Base-by-base conservation (phyloP, 108 stramenopile genomes). In the Licmophora abbreviata region DNA sequence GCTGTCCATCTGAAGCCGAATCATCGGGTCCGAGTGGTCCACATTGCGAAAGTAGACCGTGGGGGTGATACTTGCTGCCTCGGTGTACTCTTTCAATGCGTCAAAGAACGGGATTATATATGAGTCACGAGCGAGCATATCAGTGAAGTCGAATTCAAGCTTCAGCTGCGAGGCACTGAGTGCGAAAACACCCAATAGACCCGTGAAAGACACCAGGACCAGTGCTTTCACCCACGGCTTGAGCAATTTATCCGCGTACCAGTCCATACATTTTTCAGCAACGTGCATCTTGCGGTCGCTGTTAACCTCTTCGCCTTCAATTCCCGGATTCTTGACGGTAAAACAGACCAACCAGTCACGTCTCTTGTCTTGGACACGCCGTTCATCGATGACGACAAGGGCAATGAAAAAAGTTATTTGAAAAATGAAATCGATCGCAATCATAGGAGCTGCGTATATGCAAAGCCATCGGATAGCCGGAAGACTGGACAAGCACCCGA, bases 341-440 rank as follows among this genome's bases (percentile, higher is more conserved):
- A 69, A 27, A 37, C 68, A 69, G 18, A 47, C 23, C 22, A 30
- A 62, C 27, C 68, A 69, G 48, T 63, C 68, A 3, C 59, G 52
- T 4, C 60, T 45, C 1, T 43, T 48, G 17, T 41, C 53, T 26
- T 29, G 14, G 11, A 60, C 29, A 6, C 66, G 30, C 26, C 33
- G 33, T 43, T 60, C 66, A 27, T 68, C 59, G 12, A 68, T 22
- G 10, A 52, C 50, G 17, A 59, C 29, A 29, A 56, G 20, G 1
- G 51, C 57, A 25, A 66, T 33, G 28, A 66, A 54, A 29, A 66
- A 66, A 26, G 65, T 59, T 14, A 59, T 21, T 36, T 66, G 58
- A 26, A 35, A 51, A 18, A 3, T 36, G 3, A 20, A 49, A 49
- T 3, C 53, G n/a, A 48, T 48, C 47, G 30, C n/a, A 3, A 4